phyloP scores from a whole-genome alignment of 2,329 filamentous ascomycete species.

The Phoma herbarum region DNA sequence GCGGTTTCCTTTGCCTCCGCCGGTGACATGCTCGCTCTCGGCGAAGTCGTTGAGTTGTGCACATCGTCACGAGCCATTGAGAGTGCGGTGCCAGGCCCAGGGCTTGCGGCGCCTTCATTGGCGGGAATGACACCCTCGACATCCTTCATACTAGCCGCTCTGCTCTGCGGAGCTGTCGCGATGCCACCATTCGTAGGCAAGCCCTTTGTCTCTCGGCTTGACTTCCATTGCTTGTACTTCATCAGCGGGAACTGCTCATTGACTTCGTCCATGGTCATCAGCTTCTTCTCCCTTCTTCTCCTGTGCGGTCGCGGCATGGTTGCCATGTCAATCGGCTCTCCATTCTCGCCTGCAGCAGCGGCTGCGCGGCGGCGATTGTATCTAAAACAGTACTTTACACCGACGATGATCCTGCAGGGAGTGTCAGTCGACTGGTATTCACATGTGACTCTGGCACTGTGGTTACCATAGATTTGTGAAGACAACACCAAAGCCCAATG shows the following conservation, averaged over 20 bases:
- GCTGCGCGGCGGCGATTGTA: conserved; percentile 95
- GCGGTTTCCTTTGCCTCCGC: conserved; percentile 33
- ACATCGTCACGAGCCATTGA: conserved; percentile 57
- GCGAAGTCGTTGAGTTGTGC: conserved; percentile 25
- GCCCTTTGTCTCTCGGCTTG: conserved; percentile 81
- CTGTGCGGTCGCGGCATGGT: conserved; percentile 86
- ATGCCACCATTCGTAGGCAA: conserved; percentile 86
- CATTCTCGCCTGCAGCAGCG: conserved; percentile 75
- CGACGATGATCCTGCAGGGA: conserved; percentile 88
- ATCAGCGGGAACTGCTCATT: conserved; percentile 95
- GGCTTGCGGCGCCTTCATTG: conserved; percentile 44
- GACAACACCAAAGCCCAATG: conserved; percentile 94
- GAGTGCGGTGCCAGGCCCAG: conserved; percentile 49
- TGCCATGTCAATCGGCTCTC: conserved; percentile 85
- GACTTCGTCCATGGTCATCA: conserved; percentile 99
- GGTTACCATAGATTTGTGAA: conserved; percentile 98
- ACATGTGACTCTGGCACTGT: not conserved
- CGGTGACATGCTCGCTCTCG: conserved; percentile 34
- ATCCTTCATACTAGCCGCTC: conserved; percentile 76
- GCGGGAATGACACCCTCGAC: conserved; percentile 59
- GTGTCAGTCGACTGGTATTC: conserved; percentile 33
- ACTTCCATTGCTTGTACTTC: conserved; percentile 97
- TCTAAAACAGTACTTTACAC: conserved; percentile 98
- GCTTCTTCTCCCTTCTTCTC: conserved; percentile 91
- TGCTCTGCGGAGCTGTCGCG: conserved; percentile 71